Evolutionary conservation across 257 asterid species (phyloP).

Genomic region (Nicotiana otophora): DNA sequence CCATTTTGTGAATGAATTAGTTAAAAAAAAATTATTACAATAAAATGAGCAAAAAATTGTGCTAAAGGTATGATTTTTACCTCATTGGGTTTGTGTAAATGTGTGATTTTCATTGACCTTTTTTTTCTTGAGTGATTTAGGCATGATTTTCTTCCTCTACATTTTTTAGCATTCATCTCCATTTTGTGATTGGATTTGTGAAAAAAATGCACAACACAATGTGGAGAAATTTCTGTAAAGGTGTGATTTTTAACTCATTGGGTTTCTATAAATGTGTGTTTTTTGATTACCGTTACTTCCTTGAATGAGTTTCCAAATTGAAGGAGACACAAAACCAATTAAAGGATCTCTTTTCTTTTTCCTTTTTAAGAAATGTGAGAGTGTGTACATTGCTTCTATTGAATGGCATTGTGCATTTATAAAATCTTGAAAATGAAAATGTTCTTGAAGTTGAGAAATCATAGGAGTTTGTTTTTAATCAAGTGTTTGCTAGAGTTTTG

Average conservation of each 20-base stretch:
- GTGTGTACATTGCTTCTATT: background rate
- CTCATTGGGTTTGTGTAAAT: background rate
- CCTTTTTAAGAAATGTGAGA: background rate
- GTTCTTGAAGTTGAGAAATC: background rate
- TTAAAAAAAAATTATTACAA: background rate
- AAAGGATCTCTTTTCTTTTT: background rate
- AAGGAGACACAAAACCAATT: background rate
- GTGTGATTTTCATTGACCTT: background rate
- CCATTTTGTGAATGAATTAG: background rate
- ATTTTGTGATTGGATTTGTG: background rate
- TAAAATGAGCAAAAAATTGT: background rate
- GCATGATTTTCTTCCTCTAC: background rate
- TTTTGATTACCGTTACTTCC: background rate
- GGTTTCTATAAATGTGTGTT: background rate
- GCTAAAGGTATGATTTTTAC: background rate
- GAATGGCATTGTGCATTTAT: constrained; percentile 3
- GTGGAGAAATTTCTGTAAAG: background rate
- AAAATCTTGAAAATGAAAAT: background rate
- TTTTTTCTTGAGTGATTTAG: background rate
- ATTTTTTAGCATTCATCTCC: background rate
- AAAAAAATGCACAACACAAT: background rate
- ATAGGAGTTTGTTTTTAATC: background rate
- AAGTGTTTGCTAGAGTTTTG: background rate
- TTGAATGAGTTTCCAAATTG: background rate
- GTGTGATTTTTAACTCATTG: background rate